phyloP scores from a whole-genome alignment of 352 stramenopile genomes.

The Aphanomyces cochlioides region DNA sequence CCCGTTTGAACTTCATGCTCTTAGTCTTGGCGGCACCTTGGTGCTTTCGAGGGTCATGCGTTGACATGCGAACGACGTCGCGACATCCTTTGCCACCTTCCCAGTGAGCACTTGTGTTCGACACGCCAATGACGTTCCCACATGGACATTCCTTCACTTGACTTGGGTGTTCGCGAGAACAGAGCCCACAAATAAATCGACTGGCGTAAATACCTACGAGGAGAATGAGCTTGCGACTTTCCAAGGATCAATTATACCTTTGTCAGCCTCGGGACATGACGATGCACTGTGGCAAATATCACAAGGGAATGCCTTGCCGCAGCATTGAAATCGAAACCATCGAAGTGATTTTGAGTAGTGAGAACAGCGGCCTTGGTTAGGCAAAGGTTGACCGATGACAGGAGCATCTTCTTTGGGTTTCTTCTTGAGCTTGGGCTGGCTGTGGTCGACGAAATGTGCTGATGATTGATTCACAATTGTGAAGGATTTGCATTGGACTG shows the following conservation, averaged over 20 bases:
- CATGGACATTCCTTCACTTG: constrained; percentile 69
- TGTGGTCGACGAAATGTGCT: constrained; percentile 23
- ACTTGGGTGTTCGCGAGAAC: constrained; percentile 77
- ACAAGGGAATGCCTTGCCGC: constrained; percentile 72
- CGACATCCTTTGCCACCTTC: constrained; percentile 74
- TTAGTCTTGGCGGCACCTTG: constrained; percentile 72
- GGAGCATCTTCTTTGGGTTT: constrained; percentile 51
- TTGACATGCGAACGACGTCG: constrained; percentile 54
- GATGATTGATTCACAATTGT: constrained; percentile 16
- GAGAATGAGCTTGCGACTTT: background rate
- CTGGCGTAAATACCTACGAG: constrained; percentile 64
- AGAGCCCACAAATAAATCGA: constrained; percentile 79
- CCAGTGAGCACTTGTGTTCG: constrained; percentile 59
- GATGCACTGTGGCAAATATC: constrained; percentile 78
- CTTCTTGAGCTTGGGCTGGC: constrained; percentile 41
- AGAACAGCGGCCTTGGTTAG: constrained; percentile 61
- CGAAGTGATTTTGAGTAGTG: constrained; percentile 78
- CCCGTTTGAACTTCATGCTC: constrained; percentile 74
- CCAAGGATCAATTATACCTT: constrained; percentile 27
- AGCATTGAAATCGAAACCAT: constrained; percentile 86
- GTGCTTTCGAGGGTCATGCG: constrained; percentile 70
- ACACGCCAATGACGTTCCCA: constrained; percentile 59
- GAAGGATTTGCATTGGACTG: constrained; percentile 38
- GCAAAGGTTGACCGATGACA: constrained; percentile 61
- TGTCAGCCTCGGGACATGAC: constrained; percentile 61